Percentiles rank a stretch among this genome's conserved stretches.
Evolutionary conservation across 192 early-diverging fungal genomes (phyloP).

Genomic region (Cladochytrium replicatum): DNA sequence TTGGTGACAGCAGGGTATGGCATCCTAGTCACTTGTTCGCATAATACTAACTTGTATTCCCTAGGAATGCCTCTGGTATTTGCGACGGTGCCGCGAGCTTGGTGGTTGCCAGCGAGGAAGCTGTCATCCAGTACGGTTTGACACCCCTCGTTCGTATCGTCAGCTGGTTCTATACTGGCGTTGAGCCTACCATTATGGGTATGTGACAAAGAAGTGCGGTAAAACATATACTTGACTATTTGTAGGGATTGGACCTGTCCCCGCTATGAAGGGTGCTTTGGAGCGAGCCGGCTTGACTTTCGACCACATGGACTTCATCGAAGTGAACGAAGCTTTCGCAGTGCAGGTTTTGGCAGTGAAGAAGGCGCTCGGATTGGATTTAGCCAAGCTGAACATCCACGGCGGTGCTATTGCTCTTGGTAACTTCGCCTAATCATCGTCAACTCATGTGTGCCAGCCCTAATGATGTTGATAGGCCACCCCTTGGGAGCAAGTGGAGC

Average conservation of each 20-base stretch:
- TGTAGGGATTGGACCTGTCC: conserved; percentile 75
- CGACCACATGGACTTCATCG: conserved; percentile 80
- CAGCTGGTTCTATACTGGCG: conserved; percentile 72
- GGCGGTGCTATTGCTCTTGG: conserved; percentile 92
- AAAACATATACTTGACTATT: not conserved
- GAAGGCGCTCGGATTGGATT: conserved; percentile 78
- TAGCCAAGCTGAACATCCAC: conserved; percentile 67
- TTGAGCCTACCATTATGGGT: conserved; percentile 92
- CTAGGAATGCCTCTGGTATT: conserved; percentile 86
- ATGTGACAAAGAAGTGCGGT: not conserved
- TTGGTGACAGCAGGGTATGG: conserved; percentile 82
- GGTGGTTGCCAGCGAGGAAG: conserved; percentile 75
- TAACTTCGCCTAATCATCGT: conserved; percentile 1
- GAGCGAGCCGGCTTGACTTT: conserved; percentile 66
- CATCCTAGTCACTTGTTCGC: too few species aligned
- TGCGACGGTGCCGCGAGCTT: conserved; percentile 85
- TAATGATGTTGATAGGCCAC: too few species aligned
- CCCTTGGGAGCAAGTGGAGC: conserved; percentile 93
- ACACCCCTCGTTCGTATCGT: conserved; percentile 80
- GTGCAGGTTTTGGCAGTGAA: conserved; percentile 82
- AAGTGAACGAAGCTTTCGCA: conserved; percentile 99
- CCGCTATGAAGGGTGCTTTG: conserved; percentile 78
- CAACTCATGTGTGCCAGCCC: too few species aligned
- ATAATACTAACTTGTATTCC: conserved; percentile 5
- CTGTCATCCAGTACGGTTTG: conserved; percentile 68